Evolutionary conservation across 495 filamentous ascomycete genomes (phyloP).

Genomic region (Penicillium lividum): DNA sequence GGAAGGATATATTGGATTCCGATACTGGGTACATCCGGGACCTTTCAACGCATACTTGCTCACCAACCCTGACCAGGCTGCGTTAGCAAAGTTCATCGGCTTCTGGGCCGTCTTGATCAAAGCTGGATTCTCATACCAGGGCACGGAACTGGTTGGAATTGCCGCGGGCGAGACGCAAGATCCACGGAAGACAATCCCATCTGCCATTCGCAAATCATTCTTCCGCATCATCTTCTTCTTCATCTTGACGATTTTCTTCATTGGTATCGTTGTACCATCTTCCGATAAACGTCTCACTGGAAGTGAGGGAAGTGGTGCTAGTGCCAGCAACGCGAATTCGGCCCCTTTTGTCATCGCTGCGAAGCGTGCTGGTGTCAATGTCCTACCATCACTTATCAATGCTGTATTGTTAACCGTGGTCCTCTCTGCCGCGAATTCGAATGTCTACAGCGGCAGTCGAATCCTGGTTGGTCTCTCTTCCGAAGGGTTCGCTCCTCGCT

Average conservation of each 20-base stretch:
- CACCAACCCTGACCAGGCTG: slow-evolving; percentile 48
- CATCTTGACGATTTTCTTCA: slow-evolving; percentile 71
- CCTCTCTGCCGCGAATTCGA: slow-evolving; percentile 74
- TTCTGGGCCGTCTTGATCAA: slow-evolving; percentile 53
- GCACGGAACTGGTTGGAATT: slow-evolving; percentile 71
- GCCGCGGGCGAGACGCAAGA: slow-evolving; percentile 75
- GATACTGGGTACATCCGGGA: slow-evolving; percentile 69
- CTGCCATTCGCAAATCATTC: slow-evolving; percentile 74
- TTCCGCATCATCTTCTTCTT: slow-evolving; percentile 76
- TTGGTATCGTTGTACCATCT: slow-evolving; percentile 67
- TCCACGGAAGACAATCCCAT: slow-evolving; percentile 66
- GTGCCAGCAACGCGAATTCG: slow-evolving; percentile 44
- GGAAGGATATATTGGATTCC: slow-evolving; percentile 60
- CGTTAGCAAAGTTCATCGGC: slow-evolving; percentile 53
- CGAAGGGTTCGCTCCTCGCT: slow-evolving; percentile 59
- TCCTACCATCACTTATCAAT: slow-evolving; percentile 76
- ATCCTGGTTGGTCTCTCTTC: slow-evolving; percentile 63
- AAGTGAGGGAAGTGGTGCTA: slow-evolving; percentile 50
- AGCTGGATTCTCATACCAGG: slow-evolving; percentile 71
- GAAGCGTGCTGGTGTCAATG: slow-evolving; percentile 60
- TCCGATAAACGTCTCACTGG: slow-evolving; percentile 34
- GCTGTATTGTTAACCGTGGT: slow-evolving; percentile 72
- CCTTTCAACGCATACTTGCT: slow-evolving; percentile 63
- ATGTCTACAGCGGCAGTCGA: slow-evolving; percentile 74
- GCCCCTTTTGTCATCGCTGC: slow-evolving; percentile 68